These are phyloP conservation scores for Pyrenula massariospora DNA, from an alignment of 495 filamentous ascomycete species.

Conservation along the genomic window DNA sequence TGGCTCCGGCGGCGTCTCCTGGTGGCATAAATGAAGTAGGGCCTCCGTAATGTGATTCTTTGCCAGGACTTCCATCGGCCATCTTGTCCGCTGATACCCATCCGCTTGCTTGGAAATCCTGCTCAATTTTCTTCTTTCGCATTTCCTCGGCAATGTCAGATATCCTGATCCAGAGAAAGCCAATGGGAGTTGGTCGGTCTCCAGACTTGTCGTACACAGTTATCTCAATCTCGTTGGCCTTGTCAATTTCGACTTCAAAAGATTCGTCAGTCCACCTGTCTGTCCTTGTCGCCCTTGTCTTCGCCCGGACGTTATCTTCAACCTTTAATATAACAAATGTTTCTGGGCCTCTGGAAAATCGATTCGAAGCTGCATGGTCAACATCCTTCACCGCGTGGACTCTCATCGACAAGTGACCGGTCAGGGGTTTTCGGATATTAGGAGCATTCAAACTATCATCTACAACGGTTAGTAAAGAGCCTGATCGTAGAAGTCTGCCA, in stretches of 20 bases:
- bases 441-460: slow-evolving; percentile 96
- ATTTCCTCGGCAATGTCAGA: slow-evolving; percentile 97
- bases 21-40: slow-evolving; percentile 20
- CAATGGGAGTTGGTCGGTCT: slow-evolving; percentile 84
- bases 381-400: slow-evolving; percentile 87
- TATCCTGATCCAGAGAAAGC: slow-evolving; percentile 90
- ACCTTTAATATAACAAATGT: slow-evolving; percentile 94
- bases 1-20: slow-evolving; percentile 3
- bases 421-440: slow-evolving; percentile 86
- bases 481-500: not conserved
- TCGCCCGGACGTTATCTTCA: slow-evolving; percentile 79
- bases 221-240: slow-evolving; percentile 95
- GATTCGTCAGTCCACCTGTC: slow-evolving; percentile 87
- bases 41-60: slow-evolving; percentile 22
- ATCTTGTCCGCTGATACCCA: slow-evolving; percentile 97
- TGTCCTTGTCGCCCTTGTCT: slow-evolving; percentile 75
- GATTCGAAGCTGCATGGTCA: slow-evolving; percentile 77
- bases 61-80: slow-evolving; percentile 39
- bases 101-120: slow-evolving; percentile 77
- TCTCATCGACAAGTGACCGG: slow-evolving; percentile 74
- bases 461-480: slow-evolving; percentile 20
- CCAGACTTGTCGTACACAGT: slow-evolving; percentile 91
- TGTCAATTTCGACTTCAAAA: slow-evolving; percentile 87
- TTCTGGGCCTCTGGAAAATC: slow-evolving; percentile 83
- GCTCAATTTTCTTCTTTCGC: slow-evolving; percentile 92